phyloP scores from a whole-genome alignment of 2,329 filamentous ascomycete genomes.

The Exophiala viscosa region DNA sequence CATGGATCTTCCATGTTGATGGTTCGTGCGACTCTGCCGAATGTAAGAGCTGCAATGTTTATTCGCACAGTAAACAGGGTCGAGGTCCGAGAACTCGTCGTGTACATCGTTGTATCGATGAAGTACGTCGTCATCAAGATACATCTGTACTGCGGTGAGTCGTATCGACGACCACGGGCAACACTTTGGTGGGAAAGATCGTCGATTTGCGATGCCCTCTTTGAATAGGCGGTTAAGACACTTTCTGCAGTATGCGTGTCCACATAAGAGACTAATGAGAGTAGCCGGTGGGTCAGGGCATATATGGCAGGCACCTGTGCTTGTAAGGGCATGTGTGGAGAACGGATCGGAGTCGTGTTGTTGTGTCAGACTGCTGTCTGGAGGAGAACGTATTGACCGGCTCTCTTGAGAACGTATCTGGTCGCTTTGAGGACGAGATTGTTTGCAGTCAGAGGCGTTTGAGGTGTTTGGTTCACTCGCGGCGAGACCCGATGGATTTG shows the following conservation, averaged over 20 bases:
- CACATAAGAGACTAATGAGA: slow-evolving; percentile 9
- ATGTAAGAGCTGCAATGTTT: slow-evolving; percentile 9
- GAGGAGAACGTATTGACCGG: too few species aligned
- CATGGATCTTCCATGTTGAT: slow-evolving; percentile 5
- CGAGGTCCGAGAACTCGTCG: slow-evolving; percentile 6
- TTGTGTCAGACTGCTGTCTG: too few species aligned
- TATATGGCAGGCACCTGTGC: not conserved
- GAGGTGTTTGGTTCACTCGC: too few species aligned
- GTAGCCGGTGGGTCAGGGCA: not conserved
- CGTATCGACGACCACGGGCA: slow-evolving; percentile 4
- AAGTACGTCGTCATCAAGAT: slow-evolving; percentile 11
- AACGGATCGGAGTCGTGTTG: too few species aligned
- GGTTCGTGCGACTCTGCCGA: not conserved
- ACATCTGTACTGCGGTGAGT: slow-evolving; percentile 1
- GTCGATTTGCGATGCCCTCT: slow-evolving; percentile 2
- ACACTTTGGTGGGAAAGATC: slow-evolving; percentile 14
- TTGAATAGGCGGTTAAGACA: slow-evolving; percentile 14
- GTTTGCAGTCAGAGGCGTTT: too few species aligned
- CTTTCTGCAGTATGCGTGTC: slow-evolving; percentile 7
- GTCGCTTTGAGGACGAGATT: too few species aligned
- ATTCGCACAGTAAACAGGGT: slow-evolving; percentile 14
- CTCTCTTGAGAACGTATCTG: too few species aligned
- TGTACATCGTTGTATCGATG: slow-evolving; percentile 3
- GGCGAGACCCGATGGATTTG: too few species aligned
- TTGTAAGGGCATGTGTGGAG: too few species aligned